A percentile compares a stretch with the other conserved stretches of the same genome.
phyloP scores from a whole-genome alignment of 2,329 filamentous ascomycete genomes.

The Cordyceps pruinosa region DNA sequence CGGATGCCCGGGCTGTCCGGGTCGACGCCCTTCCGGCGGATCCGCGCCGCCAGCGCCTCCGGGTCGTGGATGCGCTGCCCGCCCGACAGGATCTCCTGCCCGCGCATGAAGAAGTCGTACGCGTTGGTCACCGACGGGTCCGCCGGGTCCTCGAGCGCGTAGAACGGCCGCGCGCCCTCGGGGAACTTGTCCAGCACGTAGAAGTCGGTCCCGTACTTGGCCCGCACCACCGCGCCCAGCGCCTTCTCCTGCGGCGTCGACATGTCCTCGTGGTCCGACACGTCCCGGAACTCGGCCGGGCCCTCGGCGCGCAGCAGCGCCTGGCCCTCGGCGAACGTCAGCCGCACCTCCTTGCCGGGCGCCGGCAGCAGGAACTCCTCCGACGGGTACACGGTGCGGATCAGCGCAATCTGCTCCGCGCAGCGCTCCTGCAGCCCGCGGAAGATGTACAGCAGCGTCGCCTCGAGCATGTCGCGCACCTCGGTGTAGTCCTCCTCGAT shows the following conservation, averaged over 20 bases:
- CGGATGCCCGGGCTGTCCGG: constrained; percentile 69
- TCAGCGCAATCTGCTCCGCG: constrained; percentile 62
- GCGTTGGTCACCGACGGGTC: constrained; percentile 60
- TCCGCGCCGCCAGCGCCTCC: constrained; percentile 65
- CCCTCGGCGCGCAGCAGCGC: constrained; percentile 70
- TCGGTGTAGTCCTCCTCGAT: constrained; percentile 74
- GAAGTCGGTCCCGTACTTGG: constrained; percentile 92
- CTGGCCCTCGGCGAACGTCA: constrained; percentile 73
- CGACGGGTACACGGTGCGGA: constrained; percentile 68
- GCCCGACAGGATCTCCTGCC: constrained; percentile 87
- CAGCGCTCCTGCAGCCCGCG: constrained; percentile 59
- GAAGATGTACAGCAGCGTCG: constrained; percentile 73
- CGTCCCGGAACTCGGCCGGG: constrained; percentile 57
- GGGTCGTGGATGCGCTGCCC: constrained; percentile 87
- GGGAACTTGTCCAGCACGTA: constrained; percentile 97
- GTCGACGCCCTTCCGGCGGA: constrained; percentile 74
- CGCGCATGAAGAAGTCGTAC: constrained; percentile 82
- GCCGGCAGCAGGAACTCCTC: constrained; percentile 71
- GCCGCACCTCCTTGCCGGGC: constrained; percentile 64
- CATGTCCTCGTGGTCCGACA: constrained; percentile 72
- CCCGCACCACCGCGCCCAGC: constrained; percentile 76
- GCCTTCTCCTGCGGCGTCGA: constrained; percentile 77
- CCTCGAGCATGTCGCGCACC: constrained; percentile 64
- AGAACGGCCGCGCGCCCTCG: constrained; percentile 79
- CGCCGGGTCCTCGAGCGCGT: constrained; percentile 72